These are phyloP conservation scores for Kalanchoe fedtschenkoi DNA, from an alignment of 164 flowering plant species.

Conservation along the genomic window DNA sequence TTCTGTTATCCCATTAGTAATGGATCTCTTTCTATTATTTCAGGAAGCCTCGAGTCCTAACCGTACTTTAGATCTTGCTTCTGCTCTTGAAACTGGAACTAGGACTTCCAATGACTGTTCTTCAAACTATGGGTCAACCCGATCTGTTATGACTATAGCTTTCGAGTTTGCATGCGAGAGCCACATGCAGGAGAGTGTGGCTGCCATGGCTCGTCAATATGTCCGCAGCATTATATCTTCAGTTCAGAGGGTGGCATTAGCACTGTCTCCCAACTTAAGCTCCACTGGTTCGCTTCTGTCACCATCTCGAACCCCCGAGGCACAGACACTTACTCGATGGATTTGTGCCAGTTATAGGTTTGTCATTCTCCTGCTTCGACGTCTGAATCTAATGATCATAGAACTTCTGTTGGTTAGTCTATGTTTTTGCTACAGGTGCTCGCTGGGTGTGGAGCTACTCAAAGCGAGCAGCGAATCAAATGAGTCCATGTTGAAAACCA, in stretches of 20 bases:
- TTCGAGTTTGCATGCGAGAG: conserved; percentile 90
- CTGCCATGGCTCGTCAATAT: conserved; percentile 95
- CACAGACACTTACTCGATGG: conserved; percentile 91
- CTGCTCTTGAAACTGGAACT: conserved; percentile 79
- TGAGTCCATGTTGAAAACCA: conserved; percentile 61
- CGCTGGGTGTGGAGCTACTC: conserved; percentile 73
- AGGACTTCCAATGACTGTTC: conserved; percentile 39
- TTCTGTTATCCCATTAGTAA: no score
- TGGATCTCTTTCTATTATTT: conserved; percentile 5
- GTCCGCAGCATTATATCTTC: conserved; percentile 88
- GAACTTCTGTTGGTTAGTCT: not conserved
- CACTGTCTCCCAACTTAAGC: conserved; percentile 70
- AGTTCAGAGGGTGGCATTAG: conserved; percentile 92
- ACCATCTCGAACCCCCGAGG: conserved; percentile 84
- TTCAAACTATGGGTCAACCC: conserved; percentile 29
- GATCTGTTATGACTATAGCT: conserved; percentile 98
- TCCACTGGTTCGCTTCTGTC: conserved; percentile 55
- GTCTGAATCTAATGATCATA: not conserved
- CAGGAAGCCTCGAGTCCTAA: conserved; percentile 91
- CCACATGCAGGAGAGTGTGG: conserved; percentile 87
- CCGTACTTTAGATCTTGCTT: conserved; percentile 94
- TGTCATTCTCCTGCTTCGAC: not conserved
- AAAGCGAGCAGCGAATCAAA: conserved; percentile 43
- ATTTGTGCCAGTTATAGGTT: conserved; percentile 86
- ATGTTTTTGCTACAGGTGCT: conserved; percentile 38